Evolutionary conservation across 345 rosid species (phyloP), one percentile per base, ranked within the genome.

Genomic region (Sisymbrium irio): DNA sequence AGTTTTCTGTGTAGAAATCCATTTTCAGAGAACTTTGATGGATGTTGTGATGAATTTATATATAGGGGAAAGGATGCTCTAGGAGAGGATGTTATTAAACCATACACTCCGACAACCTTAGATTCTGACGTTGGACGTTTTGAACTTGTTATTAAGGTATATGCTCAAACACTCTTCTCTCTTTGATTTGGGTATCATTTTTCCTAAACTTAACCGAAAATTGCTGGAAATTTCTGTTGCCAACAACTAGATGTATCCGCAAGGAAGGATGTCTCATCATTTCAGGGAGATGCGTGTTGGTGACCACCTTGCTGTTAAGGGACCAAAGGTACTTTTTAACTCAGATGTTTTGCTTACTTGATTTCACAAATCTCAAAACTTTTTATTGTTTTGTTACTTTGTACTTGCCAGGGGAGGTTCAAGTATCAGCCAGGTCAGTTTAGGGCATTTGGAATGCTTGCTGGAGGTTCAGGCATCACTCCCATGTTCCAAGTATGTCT

Each of bases 251-350:
- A 95, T 95, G 99, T 95, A 95, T 74, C 94, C 99, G 6, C 96
- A 88, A 87, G 99, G 99, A 82, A 83, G 97, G 81, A 95, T 95
- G 98, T 95, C 99, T 62, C 98, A 92, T 79, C 99, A 95, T 84
- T 95, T 95, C 77, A 86, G 98, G 9, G 96, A 95, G 89, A 82
- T 95, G 91, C 81, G 73, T 35, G 97, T 87, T 65, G 97, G 94
- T 72, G 89, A 92, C 82, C 69, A 66, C 75, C 97, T 95, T 62
- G 73, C 98, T 6, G 99, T 95, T 2, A 95, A 88, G 81, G 99
- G 99, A 62, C 99, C 99, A 39, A 95, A 95, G 99, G 99, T 95
- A 83, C 45, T 42, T 56, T 15, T 41, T 32, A 30, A 14, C 17
- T 30, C 20, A 41, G 17, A 22, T 40, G 37, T 17, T 5, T 44